Conservation (phyloP, 2,329 filamentous ascomycete species). For the Teratosphaeria destructans region DNA sequence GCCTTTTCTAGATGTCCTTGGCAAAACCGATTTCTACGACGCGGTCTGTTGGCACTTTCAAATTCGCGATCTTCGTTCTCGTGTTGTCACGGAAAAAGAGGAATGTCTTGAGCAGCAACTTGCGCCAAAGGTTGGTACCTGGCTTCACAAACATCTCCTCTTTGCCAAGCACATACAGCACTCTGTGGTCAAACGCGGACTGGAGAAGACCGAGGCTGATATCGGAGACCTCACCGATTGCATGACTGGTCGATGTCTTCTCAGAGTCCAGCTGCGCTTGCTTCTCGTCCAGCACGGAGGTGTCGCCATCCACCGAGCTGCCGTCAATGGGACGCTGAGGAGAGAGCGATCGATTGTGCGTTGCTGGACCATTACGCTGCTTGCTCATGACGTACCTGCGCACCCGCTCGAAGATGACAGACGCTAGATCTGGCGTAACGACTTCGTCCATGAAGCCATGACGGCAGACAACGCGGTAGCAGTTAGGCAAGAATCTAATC, state of each 20-base stretch:
- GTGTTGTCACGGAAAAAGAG: conserved; percentile 58
- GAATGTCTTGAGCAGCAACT: conserved; percentile 44
- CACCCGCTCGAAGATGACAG: conserved; percentile 50
- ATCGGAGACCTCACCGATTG: not conserved
- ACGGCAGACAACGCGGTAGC: conserved; percentile 58
- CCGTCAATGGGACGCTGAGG: not conserved
- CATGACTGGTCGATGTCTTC: not conserved
- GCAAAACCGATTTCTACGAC: conserved; percentile 60
- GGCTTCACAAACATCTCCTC: conserved; percentile 46
- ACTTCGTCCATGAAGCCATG: conserved; percentile 66
- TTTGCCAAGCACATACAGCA: conserved; percentile 49
- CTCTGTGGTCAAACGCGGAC: conserved; percentile 35
- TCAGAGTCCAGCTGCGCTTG: not conserved
- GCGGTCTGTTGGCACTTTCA: conserved; percentile 49
- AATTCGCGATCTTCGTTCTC: conserved; percentile 54
- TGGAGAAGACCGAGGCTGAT: conserved; percentile 25
- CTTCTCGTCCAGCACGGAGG: not conserved
- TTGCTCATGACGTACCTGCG: conserved; percentile 19
- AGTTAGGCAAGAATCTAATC: conserved; percentile 43
- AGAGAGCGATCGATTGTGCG: not conserved
- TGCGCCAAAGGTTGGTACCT: conserved; percentile 34
- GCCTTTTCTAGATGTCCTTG: conserved; percentile 36
- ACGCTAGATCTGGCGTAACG: conserved; percentile 53
- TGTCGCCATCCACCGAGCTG: not conserved
- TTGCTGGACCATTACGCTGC: not conserved